Evolutionary conservation across 805 yeast species (phyloP), one percentile per base, ranked within the genome.

Genomic region (Pichia deserticola): DNA sequence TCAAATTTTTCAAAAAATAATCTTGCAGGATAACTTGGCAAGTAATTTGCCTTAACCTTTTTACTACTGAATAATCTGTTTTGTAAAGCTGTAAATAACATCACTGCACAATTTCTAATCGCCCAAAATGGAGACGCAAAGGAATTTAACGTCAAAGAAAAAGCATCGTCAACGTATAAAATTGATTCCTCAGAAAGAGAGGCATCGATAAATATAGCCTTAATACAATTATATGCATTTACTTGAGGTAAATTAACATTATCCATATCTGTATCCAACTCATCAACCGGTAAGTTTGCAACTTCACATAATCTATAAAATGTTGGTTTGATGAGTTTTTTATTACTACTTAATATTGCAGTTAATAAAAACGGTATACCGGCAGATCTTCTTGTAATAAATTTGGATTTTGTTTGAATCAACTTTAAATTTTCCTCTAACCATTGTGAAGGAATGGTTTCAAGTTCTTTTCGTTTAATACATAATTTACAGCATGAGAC

Each of bases 211-310:
- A 89, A 82, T 2, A 92, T 72, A 2, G 83, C 83, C 54, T 78
- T 81, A 50, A 93, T 77, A 61, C 95, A 84, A 61, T 92, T 92
- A 61, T 88, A 81, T 0, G 97, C 97, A 67, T 92, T 95, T 0
- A 92, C 96, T 60, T 90, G 97, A 0, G 98, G 93, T 13, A 89
- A 71, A 60, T 87, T 95, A 53, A 79, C 73, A 50, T 77, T 82
- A 33, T 73, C 74, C 45, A 52, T 49, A 27, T 39, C 51, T 5
- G 55, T 47, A 32, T 49, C 47, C 13, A 34, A n/a, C 11, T 73
- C 77, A 12, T 63, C 65, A 5, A 77, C 70, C 0, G 84, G 81
- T 7, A 62, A 50, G 7, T 67, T 55, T 0, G 95, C 89, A 34
- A 89, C 76, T 12, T 60, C 61, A 12, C 80, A 54, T 10, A 92